Conservation (phyloP, 1,284 basidiomycete genomes). For the Porogramme epimiltina region DNA sequence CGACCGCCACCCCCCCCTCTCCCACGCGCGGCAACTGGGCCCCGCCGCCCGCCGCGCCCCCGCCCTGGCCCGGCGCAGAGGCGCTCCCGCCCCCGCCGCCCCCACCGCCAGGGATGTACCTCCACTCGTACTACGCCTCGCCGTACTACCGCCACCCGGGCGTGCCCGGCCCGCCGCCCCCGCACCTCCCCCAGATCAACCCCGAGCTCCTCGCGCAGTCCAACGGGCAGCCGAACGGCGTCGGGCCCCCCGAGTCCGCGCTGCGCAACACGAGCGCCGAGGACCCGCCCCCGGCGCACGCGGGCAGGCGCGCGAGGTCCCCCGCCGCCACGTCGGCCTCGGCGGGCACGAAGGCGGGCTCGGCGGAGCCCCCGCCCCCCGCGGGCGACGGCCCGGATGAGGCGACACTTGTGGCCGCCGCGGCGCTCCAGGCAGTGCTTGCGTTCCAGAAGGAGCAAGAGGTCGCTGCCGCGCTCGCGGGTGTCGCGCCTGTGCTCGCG, state of each 20-base stretch:
- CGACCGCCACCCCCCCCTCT: slow-evolving; percentile 51
- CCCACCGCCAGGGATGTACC: slow-evolving; percentile 32
- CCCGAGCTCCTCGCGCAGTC: slow-evolving; percentile 23
- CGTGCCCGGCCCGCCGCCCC: slow-evolving; percentile 32
- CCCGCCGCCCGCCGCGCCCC: slow-evolving; percentile 22
- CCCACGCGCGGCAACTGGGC: slow-evolving; percentile 43
- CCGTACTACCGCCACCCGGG: slow-evolving; percentile 49
- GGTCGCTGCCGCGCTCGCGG: too few relatives aligned
- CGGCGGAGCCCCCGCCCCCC: too few relatives aligned
- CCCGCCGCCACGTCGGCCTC: background rate
- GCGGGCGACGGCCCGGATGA: slow-evolving; percentile 7
- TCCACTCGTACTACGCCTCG: slow-evolving; percentile 43
- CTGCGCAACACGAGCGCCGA: slow-evolving; percentile 16
- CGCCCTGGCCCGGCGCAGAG: slow-evolving; percentile 40
- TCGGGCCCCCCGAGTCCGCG: slow-evolving; percentile 21
- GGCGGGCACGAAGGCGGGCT: slow-evolving; percentile 15
- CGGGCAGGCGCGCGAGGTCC: background rate
- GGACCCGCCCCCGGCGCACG: background rate
- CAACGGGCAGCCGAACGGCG: slow-evolving; percentile 17
- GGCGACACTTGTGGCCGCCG: slow-evolving; percentile 26
- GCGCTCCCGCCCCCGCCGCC: slow-evolving; percentile 24
- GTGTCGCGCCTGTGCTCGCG: slow-evolving; percentile 3
- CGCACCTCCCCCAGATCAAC: slow-evolving; percentile 24
- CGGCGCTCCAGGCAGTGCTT: slow-evolving; percentile 29
- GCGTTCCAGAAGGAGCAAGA: slow-evolving; percentile 22